Evolutionary conservation across 2,329 filamentous ascomycete species (phyloP).

Genomic region (Aspergillus arachidicola): DNA sequence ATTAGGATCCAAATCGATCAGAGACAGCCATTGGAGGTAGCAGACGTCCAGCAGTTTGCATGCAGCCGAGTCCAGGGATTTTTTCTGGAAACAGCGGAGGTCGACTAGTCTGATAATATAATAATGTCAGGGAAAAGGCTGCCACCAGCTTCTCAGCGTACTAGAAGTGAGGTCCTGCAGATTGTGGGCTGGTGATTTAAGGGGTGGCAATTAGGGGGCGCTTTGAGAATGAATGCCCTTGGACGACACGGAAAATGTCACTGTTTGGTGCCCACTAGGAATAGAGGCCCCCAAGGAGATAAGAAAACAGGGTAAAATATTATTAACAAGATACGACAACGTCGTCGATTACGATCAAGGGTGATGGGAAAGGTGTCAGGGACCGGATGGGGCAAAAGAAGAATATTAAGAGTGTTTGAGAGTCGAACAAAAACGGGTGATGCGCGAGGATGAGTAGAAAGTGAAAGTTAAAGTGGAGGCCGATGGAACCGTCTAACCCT

Average conservation of each 20-base stretch:
- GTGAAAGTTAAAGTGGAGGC: not conserved
- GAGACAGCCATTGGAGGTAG: conserved; percentile 11
- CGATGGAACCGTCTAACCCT: conserved; percentile 4
- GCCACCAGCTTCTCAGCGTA: not conserved
- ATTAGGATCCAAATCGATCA: conserved; percentile 13
- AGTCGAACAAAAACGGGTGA: conserved; percentile 15
- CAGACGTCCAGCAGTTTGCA: conserved; percentile 6
- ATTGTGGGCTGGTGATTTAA: not conserved
- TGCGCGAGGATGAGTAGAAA: conserved; percentile 4
- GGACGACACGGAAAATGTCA: not conserved
- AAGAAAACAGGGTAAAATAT: not conserved
- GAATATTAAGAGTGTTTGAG: conserved; percentile 13
- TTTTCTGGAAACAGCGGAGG: conserved; percentile 2
- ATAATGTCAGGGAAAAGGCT: not conserved
- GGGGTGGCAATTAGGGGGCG: not conserved
- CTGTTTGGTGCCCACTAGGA: not conserved
- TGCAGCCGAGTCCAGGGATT: conserved; percentile 10
- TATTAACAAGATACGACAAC: not conserved
- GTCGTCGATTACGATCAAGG: not conserved
- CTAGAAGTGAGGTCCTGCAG: conserved; percentile 4
- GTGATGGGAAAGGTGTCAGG: not conserved
- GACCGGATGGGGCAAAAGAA: conserved; percentile 4
- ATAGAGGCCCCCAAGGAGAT: not conserved
- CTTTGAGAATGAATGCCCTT: not conserved
- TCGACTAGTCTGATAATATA: conserved; percentile 5